Percentiles rank a stretch among this genome's conserved stretches.
Conservation (phyloP, 2,329 filamentous ascomycete species). For the Chaetomium sp. region DNA sequence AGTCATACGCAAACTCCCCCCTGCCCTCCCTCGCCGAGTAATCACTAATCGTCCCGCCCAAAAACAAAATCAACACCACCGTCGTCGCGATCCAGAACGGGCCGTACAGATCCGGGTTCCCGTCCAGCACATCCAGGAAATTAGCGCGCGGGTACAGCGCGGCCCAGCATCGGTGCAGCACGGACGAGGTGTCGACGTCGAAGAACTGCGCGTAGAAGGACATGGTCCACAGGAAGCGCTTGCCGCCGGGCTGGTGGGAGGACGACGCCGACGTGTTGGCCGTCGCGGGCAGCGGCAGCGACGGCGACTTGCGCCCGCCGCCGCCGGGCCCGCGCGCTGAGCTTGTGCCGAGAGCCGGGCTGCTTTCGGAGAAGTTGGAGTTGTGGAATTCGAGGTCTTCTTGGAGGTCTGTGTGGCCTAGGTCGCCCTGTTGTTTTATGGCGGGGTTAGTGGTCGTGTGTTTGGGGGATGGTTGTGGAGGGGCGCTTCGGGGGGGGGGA, state of each 20-base stretch:
- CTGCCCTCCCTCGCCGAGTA: constrained; percentile 73
- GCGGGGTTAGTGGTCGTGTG: not conserved
- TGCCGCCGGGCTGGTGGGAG: constrained; percentile 44
- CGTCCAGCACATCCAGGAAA: constrained; percentile 95
- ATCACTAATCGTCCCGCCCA: constrained; percentile 92
- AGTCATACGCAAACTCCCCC: constrained; percentile 86
- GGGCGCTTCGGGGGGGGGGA: not conserved
- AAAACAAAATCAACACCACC: constrained; percentile 90
- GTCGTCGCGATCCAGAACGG: constrained; percentile 99
- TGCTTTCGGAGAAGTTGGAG: constrained; percentile 74
- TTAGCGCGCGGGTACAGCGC: constrained; percentile 90
- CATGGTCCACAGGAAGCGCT: constrained; percentile 89
- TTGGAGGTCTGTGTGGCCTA: constrained; percentile 96
- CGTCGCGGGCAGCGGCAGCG: constrained; percentile 60
- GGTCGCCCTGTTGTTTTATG: constrained; percentile 69
- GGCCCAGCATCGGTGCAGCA: constrained; percentile 82
- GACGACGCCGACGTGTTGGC: constrained; percentile 36
- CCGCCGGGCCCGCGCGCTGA: constrained; percentile 54
- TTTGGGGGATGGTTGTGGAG: constrained; percentile 20
- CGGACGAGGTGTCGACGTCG: constrained; percentile 92
- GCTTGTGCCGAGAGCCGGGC: constrained; percentile 52
- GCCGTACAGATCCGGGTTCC: constrained; percentile 94
- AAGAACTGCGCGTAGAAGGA: constrained; percentile 98
- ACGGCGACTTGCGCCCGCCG: constrained; percentile 42
- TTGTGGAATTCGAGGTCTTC: constrained; percentile 99